A percentile compares a stretch with the other conserved stretches of the same genome.
phyloP scores from a whole-genome alignment of 2,329 filamentous ascomycete species.

The Colletotrichum theobromicola region DNA sequence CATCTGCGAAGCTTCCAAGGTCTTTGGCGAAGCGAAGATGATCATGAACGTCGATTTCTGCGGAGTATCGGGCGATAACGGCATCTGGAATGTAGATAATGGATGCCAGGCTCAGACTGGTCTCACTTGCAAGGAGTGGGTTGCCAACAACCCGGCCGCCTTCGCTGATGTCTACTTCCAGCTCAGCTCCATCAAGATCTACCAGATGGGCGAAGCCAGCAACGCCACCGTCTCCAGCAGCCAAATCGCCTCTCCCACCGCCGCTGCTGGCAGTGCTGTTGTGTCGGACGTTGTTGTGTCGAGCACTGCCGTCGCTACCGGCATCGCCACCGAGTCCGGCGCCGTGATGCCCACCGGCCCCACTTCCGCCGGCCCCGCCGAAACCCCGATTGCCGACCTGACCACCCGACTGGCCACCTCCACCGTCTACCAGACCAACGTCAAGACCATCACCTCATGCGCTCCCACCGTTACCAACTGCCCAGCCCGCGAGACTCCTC shows the following conservation, averaged over 20 bases:
- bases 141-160: slow-evolving; percentile 37
- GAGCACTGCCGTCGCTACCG: not conserved
- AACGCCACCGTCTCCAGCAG: not conserved
- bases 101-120: slow-evolving; percentile 28
- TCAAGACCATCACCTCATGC: slow-evolving; percentile 23
- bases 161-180: slow-evolving; percentile 48
- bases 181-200: slow-evolving; percentile 45
- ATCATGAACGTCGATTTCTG: slow-evolving; percentile 61
- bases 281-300: not conserved
- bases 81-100: slow-evolving; percentile 27
- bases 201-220: slow-evolving; percentile 23
- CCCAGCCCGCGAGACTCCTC: slow-evolving; percentile 5
- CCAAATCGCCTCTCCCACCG: not conserved
- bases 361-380: not conserved
- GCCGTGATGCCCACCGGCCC: not conserved
- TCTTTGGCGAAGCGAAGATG: slow-evolving; percentile 32
- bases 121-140: slow-evolving; percentile 39
- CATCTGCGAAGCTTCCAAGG: slow-evolving; percentile 29
- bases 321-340: not conserved
- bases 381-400: not conserved
- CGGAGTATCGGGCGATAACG: slow-evolving; percentile 62
- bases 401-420: slow-evolving; percentile 19
- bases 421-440: slow-evolving; percentile 18
- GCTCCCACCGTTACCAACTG: slow-evolving; percentile 7
- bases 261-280: not conserved